Evolutionary conservation across 768 basidiomycete genomes (phyloP), one percentile per base, ranked within the genome.

Genomic region (Auriculariales sp.): DNA sequence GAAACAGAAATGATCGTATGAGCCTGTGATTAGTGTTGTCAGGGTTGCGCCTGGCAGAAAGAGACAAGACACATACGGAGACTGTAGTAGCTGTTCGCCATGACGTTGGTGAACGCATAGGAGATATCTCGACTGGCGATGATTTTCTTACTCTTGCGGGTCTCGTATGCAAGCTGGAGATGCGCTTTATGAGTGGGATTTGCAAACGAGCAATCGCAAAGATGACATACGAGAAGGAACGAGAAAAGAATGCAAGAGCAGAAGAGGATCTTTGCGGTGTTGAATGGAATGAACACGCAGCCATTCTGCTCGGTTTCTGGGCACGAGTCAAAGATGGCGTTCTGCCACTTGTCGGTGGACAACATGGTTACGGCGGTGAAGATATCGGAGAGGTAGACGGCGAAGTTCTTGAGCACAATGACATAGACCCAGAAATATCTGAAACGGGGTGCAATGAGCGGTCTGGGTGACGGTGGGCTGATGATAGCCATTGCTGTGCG

Each of bases 361-460:
- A 97, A 84, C 86, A 97, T 92, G 57, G 94, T 95, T 54, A 90
- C 77, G 54, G 90, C 92, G 31, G 94, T 91, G 70, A 93, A 99
- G 64, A 97, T 91, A 77, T 99, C 95, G 65, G 88, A 86, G 53
- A 93, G 72, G 68, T 97, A 95, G 66, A 99, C 94, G 49, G 92
- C 79, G 70, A 98, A 85, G 28, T 88, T 90, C 66, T 95, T 97
- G 72, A 95, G 78, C 50, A 97, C 80, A 59, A 92, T 73, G 66
- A 93, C 70, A 68, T 95, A 98, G 50, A 94, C 68, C 81, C 87
- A 92, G 50, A 93, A 67, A 67, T 98, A 99, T 64, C 88, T 95
- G 59, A 46, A 30, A 28, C 28, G 14, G 15, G 24, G 48, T 25
- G 25, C 17, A 3, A 39, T n/a, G n/a, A 9, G 4, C 31, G 36